Evolutionary conservation across 371 early-diverging fungal species (phyloP), one percentile per base, ranked within the genome.

Genomic region (Nosema muscidifuracis): DNA sequence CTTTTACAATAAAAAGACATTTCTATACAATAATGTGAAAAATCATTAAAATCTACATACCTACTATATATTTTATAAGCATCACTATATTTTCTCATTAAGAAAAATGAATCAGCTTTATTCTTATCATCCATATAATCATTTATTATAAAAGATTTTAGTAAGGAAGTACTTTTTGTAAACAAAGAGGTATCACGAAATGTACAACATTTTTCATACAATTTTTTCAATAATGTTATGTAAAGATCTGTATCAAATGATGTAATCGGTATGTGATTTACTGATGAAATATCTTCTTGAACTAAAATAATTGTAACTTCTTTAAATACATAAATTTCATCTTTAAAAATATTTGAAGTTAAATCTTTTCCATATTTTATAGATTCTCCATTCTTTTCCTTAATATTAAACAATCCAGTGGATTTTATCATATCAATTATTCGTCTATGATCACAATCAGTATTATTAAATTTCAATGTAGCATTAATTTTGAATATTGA

Each of bases 11-110:
- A 71, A 22, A 71, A 9, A 28, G 60, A 40, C 71, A 71, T 71
- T 71, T 71, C 62, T 24, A 62, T 63, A 26, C 61, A 61, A 55
- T 71, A 71, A 33, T 40, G 34, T 28, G 62, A 60, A 63, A 71
- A 71, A 36, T 71, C 71, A 26, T 50, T 56, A 9, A 7, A 22
- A 16, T 18, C 28, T 24, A 10, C 18, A 55, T 62, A 71, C 38
- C 55, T 63, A 15, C 36, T 53, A 31, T 71, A 71, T 10, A 71
- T 34, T 42, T 63, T 71, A 18, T 55, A 71, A 15, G 71, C 71
- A 18, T 71, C 64, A n/a, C 43, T 34, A 62, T 71, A 71, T 40
- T 63, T 63, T 51, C 53, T 24, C 15, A 18, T 10, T 18, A 71
- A n/a, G 63, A 71, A 71, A 50, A 53, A 31, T 4, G 51, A 33